These are phyloP conservation scores for Calocybe gambosa DNA, from an alignment of 1,284 basidiomycete genomes.

Conservation along the genomic window DNA sequence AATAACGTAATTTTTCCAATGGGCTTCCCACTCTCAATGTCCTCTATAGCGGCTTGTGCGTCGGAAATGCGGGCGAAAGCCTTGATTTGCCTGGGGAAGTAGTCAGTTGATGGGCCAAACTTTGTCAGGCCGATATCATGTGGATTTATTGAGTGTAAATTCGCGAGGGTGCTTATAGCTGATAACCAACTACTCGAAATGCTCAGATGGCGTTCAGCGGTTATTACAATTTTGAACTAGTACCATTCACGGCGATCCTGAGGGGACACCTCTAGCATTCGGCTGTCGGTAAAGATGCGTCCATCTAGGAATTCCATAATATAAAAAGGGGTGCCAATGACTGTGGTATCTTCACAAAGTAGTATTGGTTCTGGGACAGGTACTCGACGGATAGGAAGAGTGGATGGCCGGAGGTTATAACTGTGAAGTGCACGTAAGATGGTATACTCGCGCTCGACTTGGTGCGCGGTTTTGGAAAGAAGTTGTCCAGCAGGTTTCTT, in stretches of 20 bases:
- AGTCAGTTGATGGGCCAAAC: slow-evolving; percentile 77
- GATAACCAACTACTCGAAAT: slow-evolving; percentile 60
- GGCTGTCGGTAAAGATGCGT: slow-evolving; percentile 84
- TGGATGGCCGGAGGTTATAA: slow-evolving; percentile 59
- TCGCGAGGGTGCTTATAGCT: slow-evolving; percentile 68
- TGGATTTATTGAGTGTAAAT: slow-evolving; percentile 71
- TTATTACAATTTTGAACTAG: slow-evolving; percentile 18
- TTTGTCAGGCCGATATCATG: slow-evolving; percentile 61
- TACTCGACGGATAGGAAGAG: slow-evolving; percentile 47
- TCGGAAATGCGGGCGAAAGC: slow-evolving; percentile 71
- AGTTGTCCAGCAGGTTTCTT: slow-evolving; percentile 91
- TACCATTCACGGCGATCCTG: slow-evolving; percentile 70
- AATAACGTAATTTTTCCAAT: slow-evolving; percentile 70
- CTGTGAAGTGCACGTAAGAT: slow-evolving; percentile 72
- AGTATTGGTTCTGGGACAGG: slow-evolving; percentile 85
- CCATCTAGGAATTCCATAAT: slow-evolving; percentile 94
- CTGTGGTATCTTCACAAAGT: slow-evolving; percentile 70
- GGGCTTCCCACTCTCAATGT: slow-evolving; percentile 55
- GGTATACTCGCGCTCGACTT: slow-evolving; percentile 88
- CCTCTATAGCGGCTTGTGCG: slow-evolving; percentile 63
- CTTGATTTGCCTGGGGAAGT: slow-evolving; percentile 91
- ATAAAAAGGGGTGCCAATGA: slow-evolving; percentile 91
- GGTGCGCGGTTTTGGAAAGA: slow-evolving; percentile 86
- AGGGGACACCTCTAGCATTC: slow-evolving; percentile 64
- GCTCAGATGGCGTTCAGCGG: not conserved